Base-by-base conservation (phyloP, 257 asterid species). In the Phtheirospermum japonicum region DNA sequence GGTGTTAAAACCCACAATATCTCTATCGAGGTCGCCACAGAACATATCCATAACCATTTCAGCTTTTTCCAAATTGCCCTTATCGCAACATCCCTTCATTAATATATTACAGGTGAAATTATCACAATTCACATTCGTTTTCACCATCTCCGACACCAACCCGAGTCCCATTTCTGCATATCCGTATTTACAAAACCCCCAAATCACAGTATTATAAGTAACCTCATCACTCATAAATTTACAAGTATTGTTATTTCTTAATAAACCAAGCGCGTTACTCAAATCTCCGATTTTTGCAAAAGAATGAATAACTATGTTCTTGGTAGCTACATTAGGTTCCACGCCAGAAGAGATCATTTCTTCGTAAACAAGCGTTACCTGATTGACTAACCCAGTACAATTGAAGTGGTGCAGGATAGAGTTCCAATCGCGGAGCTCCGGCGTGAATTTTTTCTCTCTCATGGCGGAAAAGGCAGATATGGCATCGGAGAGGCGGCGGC, bases 151-250 rank as follows among this genome's bases (percentile, higher is more conserved):
- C 56, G 95, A 76, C 39, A 84, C 91, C 83, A 89, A 72, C 4
- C 90, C 95, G 56, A 89, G 76, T 6, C 94, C 96, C 64, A 64
- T 45, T 54, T 76, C 84, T 42, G 75, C 89, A 65, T 26, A 53
- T 50, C 94, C 91, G 34, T 64, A 70, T 69, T 72, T 77, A 69
- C 95, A 92, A 20, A 86, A 79, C 3, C 96, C 94, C 99, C 99
- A 86, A 63, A 92, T 86, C 12, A 89, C 78, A 68, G 95, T 92
- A 76, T 92, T 92, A 69, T 89, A 89, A 75, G 85, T 82, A 64
- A 85, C 84, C 20, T 7, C 70, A 72, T 89, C 85, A 64, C 87
- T 83, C 75, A 63, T 75, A 57, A 72, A 77, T 34, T 46, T 51
- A 55, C 53, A 64, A 57, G 51, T 60, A 40, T 40, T 61, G 64